Base-by-base conservation (phyloP, 257 asterid genomes). In the Salvia miltiorrhiza region DNA sequence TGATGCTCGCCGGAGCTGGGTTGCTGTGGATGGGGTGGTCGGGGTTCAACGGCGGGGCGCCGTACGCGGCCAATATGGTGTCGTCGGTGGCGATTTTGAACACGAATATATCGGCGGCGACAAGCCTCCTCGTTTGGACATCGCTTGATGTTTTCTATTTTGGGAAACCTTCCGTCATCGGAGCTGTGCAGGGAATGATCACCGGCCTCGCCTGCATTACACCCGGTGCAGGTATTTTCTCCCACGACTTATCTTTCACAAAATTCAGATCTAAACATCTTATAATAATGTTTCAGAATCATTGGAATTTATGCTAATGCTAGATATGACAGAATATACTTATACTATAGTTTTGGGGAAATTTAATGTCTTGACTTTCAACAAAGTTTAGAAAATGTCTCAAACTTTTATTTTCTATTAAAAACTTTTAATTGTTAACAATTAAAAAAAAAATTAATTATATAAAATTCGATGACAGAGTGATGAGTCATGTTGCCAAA, bases 11-110 rank as follows among this genome's bases (percentile, higher is more conserved):
- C 5, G 98, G 98, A 61, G 95, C 96, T 0, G 98, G 98, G 62
- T 70, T 92, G 53, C 75, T 92, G 41, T 92, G 98, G 98, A 87
- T 92, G 98, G 98, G 98, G 4, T 92, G 98, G 98, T 83, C 96
- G n/a, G 98, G 98, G 14, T 92, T 92, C 65, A 92, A 92, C 43
- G 97, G 98, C 9, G 97, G 98, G 6, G 98, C 96, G 0, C 98
- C 98, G 0, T 86, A 87, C 26, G 89, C 97, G 5, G 98, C 97
- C 2, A 89, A 92, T 45, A 44, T 92, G 24, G 75, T 75, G n/a
- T 77, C 98, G 24, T 86, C 98, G 2, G 43, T 89, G 0, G 98
- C 96, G 0, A 71, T 92, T 9, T 37, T 92, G 44, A 89, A 92
- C 82, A 92, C 98, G 0, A 89, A 92, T 16, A 80, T 92, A 19